Evolutionary conservation across 2,329 filamentous ascomycete genomes (phyloP), one percentile per base, ranked within the genome.

Genomic region (Arthrobotrys sphaeroides): DNA sequence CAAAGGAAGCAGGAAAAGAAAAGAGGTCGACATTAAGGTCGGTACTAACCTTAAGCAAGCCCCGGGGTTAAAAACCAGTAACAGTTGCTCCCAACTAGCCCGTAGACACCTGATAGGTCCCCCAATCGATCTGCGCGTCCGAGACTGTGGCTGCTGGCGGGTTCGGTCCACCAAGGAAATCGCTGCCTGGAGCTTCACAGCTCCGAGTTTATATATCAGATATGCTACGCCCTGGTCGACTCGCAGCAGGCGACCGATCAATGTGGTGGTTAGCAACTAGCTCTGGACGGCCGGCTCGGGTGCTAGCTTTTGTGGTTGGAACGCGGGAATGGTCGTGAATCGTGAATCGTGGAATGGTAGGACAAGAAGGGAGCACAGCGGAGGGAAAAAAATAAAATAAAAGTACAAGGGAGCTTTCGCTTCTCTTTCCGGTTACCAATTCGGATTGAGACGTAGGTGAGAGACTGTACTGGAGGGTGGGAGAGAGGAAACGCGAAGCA

Each of bases 251-350:
- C 55, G 69, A 67, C 61, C 26, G 47, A 33, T 26, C 53, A 61
- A 67, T 43, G 53, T 36, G 70, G 62, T 36, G 33, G 47, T 53
- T 13, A 33, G 12, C 51, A 38, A 22, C 51, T 55, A 69, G 42
- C 28, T 75, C 69, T 65, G 68, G 61, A 66, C 72, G 64, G 64
- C 55, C 62, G 69, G 62, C 57, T 75, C 72, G 64, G 72, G 72
- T 69, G 42, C 57, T 62, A 57, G 45, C 49, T 57, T 45, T 18
- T 45, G 51, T 68, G 49, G 70, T 74, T 74, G 70, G 70, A 74
- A 74, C 62, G 70, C 64, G 72, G 72, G 64, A 69, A 69, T 59
- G 38, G 57, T 45, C 61, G 62, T 65, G 70, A 49, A 49, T 45
- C 61, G 62, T 65, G 70, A 49, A 59, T 66, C 64, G 72, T 68